Evolutionary conservation across 2,329 filamentous ascomycete genomes (phyloP), one percentile per base, ranked within the genome.

Genomic region (Pestalotiopsis fici): DNA sequence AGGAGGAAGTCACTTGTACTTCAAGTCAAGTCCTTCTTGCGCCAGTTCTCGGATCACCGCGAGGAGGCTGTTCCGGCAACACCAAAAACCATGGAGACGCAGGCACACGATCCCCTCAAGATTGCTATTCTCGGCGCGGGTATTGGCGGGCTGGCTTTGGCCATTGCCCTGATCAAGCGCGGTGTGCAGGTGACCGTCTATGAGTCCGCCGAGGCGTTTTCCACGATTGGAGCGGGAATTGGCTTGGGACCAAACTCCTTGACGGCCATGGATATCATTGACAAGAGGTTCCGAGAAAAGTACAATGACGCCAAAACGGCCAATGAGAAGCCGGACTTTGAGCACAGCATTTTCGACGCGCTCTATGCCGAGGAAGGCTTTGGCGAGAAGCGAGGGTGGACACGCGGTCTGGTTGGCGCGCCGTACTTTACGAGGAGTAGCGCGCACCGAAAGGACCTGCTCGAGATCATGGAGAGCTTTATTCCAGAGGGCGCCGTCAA

Each of bases 191-290:
- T 73, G 18, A 74, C 71, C 2, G 68, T 77, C 12, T 77, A 76
- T 57, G 75, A 77, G 56, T 70, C 74, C 4, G 71, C 72, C n/a
- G 59, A 69, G 4, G 55, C 68, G 50, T 77, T 73, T 61, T 73
- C 72, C 6, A 65, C 66, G 39, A 66, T 75, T n/a, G 75, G 75
- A 6, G 75, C 78, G 2, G 78, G 78, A 13, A 76, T 80, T 25
- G 78, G 78, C 37, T 65, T 83, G 9, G 81, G 78, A 0, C 81
- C 81, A 6, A 84, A 83, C 71, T 76, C 79, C 5, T 68, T 83
- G 23, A 74, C 73, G 15, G 79, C 80, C 2, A 83, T 83, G 75
- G 78, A 81, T 61, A 71, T 82, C 21, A 81, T 83, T 67, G 78
- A 83, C 64, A 67, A 74, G 13, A 71, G 72, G 5, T 80, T 83